These are phyloP conservation scores for Cladosporium sphaerospermum DNA, from an alignment of 2,329 filamentous ascomycete genomes.

Conservation along the genomic window DNA sequence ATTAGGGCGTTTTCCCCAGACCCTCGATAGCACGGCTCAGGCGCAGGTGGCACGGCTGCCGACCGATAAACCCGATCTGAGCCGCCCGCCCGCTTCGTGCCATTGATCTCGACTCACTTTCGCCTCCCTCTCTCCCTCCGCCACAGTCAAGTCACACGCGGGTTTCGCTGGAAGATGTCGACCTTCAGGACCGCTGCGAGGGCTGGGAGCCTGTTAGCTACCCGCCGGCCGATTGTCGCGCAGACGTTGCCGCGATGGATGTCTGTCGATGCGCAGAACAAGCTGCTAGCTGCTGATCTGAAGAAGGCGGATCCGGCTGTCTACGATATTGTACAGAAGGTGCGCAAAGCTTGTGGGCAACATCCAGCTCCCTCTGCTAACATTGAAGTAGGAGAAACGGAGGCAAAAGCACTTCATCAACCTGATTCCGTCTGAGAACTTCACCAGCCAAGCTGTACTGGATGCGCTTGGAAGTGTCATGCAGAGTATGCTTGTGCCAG, in stretches of 20 bases:
- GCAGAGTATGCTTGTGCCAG: conserved; percentile 63
- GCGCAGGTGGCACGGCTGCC: not conserved
- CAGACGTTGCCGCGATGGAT: conserved; percentile 31
- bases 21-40: no score
- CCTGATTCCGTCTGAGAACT: conserved; percentile 91
- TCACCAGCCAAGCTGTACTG: conserved; percentile 85
- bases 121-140: not conserved
- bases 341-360: conserved; percentile 34
- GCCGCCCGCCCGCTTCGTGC: no score
- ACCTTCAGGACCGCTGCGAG: conserved; percentile 35
- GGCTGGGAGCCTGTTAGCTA: conserved; percentile 34
- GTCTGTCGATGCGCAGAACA: conserved; percentile 43
- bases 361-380: conserved; percentile 5
- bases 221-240: conserved; percentile 26
- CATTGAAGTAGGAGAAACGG: conserved; percentile 68
- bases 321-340: conserved; percentile 85
- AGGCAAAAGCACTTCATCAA: conserved; percentile 99
- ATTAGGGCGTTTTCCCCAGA: no score
- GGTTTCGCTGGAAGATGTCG: conserved; percentile 30
- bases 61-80: conserved; percentile 2
- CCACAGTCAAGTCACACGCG: not conserved
- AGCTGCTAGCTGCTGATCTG: conserved; percentile 76
- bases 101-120: conserved; percentile 3
- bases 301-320: conserved; percentile 80
- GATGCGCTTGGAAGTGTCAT: conserved; percentile 90